These are phyloP conservation scores for Pseudofabraea citricarpa DNA, from an alignment of 2,329 filamentous ascomycete genomes.

Conservation along the genomic window DNA sequence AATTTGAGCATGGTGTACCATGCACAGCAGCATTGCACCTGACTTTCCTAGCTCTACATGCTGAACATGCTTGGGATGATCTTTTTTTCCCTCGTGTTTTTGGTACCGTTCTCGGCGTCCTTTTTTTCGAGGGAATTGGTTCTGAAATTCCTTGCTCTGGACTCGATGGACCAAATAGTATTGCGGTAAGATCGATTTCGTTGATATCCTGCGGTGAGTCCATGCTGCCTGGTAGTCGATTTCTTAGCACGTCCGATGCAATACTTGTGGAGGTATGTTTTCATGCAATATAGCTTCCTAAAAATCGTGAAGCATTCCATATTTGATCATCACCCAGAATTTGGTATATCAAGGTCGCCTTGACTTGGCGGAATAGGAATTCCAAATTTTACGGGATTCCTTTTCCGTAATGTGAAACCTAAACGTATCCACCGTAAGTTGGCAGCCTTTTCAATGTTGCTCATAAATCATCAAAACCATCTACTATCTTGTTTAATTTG, in stretches of 20 bases:
- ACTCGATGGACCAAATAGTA: background rate
- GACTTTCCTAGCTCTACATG: constrained; percentile 10
- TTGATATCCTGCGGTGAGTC: background rate
- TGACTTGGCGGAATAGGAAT: background rate
- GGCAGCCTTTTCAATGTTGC: no score
- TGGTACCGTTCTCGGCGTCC: background rate
- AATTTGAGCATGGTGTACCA: constrained; percentile 10
- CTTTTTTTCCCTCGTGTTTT: constrained; percentile 1
- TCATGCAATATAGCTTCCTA: background rate
- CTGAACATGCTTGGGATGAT: constrained; percentile 4
- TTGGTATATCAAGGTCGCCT: background rate
- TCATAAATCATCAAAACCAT: no score
- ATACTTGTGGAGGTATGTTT: background rate
- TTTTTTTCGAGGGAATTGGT: background rate
- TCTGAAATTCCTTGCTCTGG: background rate
- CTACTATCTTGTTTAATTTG: no score
- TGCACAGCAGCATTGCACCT: constrained; percentile 7
- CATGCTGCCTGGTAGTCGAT: background rate
- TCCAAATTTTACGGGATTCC: no score
- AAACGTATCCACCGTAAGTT: no score
- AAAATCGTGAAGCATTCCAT: background rate
- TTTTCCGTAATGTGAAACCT: no score
- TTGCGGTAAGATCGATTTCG: background rate
- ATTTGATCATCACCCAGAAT: background rate
- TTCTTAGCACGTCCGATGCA: background rate